These are phyloP conservation scores for Clarkia xantiana DNA, from an alignment of 345 rosid genomes.

Conservation along the genomic window DNA sequence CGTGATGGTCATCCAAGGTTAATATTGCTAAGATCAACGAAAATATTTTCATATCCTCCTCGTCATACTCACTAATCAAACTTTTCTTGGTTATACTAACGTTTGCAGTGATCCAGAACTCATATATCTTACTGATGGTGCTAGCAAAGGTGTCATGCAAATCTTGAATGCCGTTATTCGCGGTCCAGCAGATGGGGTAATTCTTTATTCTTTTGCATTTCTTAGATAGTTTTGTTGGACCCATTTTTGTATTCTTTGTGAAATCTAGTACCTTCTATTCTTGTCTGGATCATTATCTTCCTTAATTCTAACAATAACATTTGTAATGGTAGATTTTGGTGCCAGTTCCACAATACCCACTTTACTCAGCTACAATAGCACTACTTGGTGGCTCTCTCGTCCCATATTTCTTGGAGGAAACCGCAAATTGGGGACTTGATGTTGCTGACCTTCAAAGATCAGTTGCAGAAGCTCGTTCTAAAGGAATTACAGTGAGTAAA, in stretches of 20 bases:
- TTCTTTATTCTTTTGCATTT: not conserved
- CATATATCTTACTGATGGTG: slow-evolving; percentile 95
- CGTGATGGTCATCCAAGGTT: slow-evolving; percentile 98
- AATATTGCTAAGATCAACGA: slow-evolving; percentile 7
- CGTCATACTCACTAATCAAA: not conserved
- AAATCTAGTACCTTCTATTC: not conserved
- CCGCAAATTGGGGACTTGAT: slow-evolving; percentile 98
- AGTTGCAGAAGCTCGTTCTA: slow-evolving; percentile 61
- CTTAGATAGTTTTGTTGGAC: not conserved
- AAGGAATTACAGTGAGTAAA: slow-evolving; percentile 70
- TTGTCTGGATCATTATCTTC: not conserved
- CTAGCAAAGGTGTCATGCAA: slow-evolving; percentile 99
- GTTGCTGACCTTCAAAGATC: slow-evolving; percentile 58
- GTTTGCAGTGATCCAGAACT: slow-evolving; percentile 80
- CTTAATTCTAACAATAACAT: not conserved
- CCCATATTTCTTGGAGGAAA: slow-evolving; percentile 83
- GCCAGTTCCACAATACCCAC: slow-evolving; percentile 98
- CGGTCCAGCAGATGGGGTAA: slow-evolving; percentile 82
- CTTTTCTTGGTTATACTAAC: slow-evolving; percentile 14
- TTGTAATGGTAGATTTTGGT: slow-evolving; percentile 50
- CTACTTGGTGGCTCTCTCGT: slow-evolving; percentile 88
- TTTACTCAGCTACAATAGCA: slow-evolving; percentile 88
- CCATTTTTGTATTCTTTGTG: not conserved
- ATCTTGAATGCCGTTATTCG: slow-evolving; percentile 76
- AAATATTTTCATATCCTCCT: not conserved